Evolutionary conservation across 768 basidiomycete species (phyloP).

Genomic region (Tephrocybe sp.): DNA sequence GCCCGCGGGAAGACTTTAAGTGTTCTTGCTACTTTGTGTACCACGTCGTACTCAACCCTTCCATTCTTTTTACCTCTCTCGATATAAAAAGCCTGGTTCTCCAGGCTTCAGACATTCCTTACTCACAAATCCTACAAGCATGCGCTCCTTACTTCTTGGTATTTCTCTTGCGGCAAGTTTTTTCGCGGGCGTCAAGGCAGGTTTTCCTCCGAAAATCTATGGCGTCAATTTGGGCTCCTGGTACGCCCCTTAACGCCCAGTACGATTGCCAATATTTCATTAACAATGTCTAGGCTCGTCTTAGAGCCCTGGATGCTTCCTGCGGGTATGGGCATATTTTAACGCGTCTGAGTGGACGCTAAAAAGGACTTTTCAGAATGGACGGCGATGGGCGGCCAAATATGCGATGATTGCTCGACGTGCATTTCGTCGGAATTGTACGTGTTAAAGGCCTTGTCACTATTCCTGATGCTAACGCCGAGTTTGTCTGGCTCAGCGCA

Average conservation of each 20-base stretch:
- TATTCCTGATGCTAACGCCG: neutral
- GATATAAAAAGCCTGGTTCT: neutral
- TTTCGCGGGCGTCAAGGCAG: constrained; percentile 16
- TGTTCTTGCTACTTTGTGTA: neutral
- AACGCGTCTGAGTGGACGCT: neutral
- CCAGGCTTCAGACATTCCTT: constrained; percentile 2
- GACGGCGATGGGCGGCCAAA: constrained; percentile 70
- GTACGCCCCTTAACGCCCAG: constrained; percentile 23
- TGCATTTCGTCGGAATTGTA: constrained; percentile 76
- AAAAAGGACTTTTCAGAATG: constrained; percentile 47
- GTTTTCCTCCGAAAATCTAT: constrained; percentile 26
- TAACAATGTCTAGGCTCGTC: constrained; percentile 52
- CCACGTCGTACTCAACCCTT: constrained; percentile 1
- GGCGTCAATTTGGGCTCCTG: constrained; percentile 36
- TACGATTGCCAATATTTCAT: neutral
- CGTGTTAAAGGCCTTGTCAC: constrained; percentile 11
- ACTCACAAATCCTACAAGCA: constrained; percentile 1
- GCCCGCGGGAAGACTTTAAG: constrained; percentile 2
- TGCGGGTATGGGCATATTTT: constrained; percentile 37
- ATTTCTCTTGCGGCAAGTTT: constrained; percentile 7
- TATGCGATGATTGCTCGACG: constrained; percentile 54
- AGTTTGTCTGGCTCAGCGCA: constrained; percentile 37
- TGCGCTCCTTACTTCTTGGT: constrained; percentile 10
- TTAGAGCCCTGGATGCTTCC: constrained; percentile 87
- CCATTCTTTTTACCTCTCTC: neutral